phyloP scores from a whole-genome alignment of 805 yeast species.

The Debaryomyces tyrocola region DNA sequence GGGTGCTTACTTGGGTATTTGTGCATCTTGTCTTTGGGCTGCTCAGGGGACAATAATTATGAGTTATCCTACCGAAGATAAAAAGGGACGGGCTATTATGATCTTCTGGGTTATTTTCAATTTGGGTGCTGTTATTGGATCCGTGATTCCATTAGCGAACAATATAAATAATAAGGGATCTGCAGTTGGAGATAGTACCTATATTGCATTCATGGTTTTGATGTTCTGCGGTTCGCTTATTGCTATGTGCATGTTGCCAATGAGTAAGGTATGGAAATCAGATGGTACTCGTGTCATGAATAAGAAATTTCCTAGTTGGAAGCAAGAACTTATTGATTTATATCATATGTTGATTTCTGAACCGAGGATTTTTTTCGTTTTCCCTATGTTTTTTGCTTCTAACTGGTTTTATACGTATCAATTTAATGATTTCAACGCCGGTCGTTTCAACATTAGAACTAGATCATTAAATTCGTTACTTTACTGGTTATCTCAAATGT shows the following conservation, averaged over 20 bases:
- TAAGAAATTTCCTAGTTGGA: conserved; percentile 46
- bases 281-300: conserved; percentile 52
- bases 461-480: conserved; percentile 61
- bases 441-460: conserved; percentile 56
- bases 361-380: conserved; percentile 47
- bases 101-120: conserved; percentile 62
- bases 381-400: conserved; percentile 64
- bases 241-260: conserved; percentile 49
- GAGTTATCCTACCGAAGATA: conserved; percentile 55
- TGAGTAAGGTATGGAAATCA: conserved; percentile 46
- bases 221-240: conserved; percentile 48
- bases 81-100: conserved; percentile 55
- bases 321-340: conserved; percentile 45
- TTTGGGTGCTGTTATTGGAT: conserved; percentile 61
- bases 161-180: conserved; percentile 40
- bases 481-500: conserved; percentile 61
- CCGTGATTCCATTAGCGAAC: conserved; percentile 56
- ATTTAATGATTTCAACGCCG: conserved; percentile 57
- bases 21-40: conserved; percentile 59
- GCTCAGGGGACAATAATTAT: conserved; percentile 58
- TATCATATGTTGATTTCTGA: conserved; percentile 35
- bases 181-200: conserved; percentile 48
- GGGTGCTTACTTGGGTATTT: conserved; percentile 56
- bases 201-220: conserved; percentile 52
- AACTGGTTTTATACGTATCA: conserved; percentile 71